These are phyloP conservation scores for Scedosporium boydii DNA, from an alignment of 2,329 filamentous ascomycete species.

Conservation along the genomic window DNA sequence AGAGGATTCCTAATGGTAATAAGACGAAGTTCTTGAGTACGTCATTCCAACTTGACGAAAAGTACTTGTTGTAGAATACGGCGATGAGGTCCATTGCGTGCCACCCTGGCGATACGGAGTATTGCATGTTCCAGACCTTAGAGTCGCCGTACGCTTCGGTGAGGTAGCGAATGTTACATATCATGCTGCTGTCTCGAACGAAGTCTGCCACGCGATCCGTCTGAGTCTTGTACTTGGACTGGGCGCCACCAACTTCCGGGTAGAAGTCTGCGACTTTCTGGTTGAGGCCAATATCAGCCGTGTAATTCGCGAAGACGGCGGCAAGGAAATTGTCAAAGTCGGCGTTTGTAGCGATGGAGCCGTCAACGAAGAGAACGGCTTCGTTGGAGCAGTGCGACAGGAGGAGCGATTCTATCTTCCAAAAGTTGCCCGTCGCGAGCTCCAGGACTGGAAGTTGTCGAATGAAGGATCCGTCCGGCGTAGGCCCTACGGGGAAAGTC, in stretches of 20 bases:
- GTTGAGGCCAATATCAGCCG: constrained; percentile 16
- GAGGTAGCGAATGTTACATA: constrained; percentile 26
- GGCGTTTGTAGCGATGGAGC: constrained; percentile 18
- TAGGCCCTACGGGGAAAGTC: constrained; percentile 21
- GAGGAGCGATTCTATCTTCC: constrained; percentile 17
- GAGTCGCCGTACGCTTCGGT: constrained; percentile 24
- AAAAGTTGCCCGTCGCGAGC: constrained; percentile 17
- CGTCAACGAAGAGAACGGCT: constrained; percentile 19
- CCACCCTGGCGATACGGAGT: constrained; percentile 26
- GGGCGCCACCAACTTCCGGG: constrained; percentile 10
- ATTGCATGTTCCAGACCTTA: constrained; percentile 29
- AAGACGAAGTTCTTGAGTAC: constrained; percentile 16
- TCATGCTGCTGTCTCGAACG: constrained; percentile 24
- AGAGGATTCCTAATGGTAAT: constrained; percentile 20
- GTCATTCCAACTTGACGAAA: constrained; percentile 17
- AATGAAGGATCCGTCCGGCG: constrained; percentile 21
- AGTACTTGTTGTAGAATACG: constrained; percentile 26
- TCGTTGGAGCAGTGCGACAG: constrained; percentile 22
- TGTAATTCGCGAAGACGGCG: constrained; percentile 22
- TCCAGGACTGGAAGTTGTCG: constrained; percentile 22
- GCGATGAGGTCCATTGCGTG: constrained; percentile 30
- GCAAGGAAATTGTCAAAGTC: constrained; percentile 22
- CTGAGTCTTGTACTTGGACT: constrained; percentile 16
- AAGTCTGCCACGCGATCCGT: constrained; percentile 19
- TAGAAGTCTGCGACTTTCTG: constrained; percentile 19